Conservation (phyloP, 345 rosid species). For the Dovyalis caffra region DNA sequence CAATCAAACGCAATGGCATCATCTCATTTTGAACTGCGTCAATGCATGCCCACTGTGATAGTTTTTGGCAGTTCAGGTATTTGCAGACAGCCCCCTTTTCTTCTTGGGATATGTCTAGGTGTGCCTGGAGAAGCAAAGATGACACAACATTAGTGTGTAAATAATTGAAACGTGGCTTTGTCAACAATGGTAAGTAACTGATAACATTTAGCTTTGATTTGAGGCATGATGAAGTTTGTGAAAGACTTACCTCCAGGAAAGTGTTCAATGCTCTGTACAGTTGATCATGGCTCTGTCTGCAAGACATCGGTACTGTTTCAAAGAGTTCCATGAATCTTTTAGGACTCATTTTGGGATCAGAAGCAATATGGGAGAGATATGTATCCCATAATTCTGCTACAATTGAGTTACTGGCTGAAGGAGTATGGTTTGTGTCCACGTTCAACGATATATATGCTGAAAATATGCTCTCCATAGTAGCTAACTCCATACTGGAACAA, state of each 20-base stretch:
- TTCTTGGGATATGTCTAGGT: conserved; percentile 51
- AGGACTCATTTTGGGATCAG: conserved; percentile 44
- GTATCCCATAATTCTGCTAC: conserved; percentile 67
- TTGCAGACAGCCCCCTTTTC: conserved; percentile 64
- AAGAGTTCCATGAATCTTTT: conserved; percentile 51
- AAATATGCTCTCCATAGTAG: conserved; percentile 54
- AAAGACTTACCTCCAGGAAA: conserved; percentile 52
- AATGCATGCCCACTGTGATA: conserved; percentile 67
- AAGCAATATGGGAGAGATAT: conserved; percentile 44
- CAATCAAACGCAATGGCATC: conserved; percentile 75
- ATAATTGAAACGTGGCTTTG: neutral
- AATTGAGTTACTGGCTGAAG: conserved; percentile 38
- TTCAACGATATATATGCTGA: conserved; percentile 41
- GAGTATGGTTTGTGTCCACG: conserved; percentile 32
- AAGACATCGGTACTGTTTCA: conserved; percentile 56
- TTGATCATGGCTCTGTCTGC: conserved; percentile 62
- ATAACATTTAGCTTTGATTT: neutral
- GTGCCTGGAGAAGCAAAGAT: conserved; percentile 39
- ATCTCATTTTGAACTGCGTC: conserved; percentile 77
- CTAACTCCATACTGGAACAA: conserved; percentile 49
- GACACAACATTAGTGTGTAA: neutral
- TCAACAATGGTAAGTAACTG: neutral
- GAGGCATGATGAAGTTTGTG: neutral
- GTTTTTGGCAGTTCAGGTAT: conserved; percentile 68
- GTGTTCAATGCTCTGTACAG: conserved; percentile 60